Base-by-base conservation (phyloP, 495 filamentous ascomycete genomes). In the Aspergillus affinis region DNA sequence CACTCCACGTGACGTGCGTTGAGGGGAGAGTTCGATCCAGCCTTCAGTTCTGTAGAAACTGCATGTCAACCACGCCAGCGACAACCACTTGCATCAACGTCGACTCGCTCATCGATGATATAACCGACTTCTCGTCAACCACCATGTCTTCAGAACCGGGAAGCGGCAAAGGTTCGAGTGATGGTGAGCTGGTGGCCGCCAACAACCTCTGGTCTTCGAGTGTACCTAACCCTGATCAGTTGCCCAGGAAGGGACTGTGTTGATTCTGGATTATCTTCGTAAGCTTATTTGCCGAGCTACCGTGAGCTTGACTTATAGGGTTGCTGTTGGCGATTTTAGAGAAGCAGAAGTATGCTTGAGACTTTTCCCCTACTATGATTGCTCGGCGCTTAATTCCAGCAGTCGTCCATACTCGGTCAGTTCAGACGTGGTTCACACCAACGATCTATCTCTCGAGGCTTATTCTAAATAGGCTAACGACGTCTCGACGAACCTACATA, bases 401-500 rank as follows among this genome's bases (percentile, higher is more conserved):
- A 86, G 84, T 73, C 84, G 84, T 67, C 84, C 84, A 21, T 86
- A 85, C 61, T 87, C 84, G 32, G 84, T 86, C 57, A 51, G 78
- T 71, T 5, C 44, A 21, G 47, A 61, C 41, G 26, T 15, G 48
- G 27, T 10, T 6, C 57, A 13, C 7, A 47, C n/a, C 32, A 48
- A 60, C 36, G 27, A 32, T 41, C 23, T 54, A 47, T 55, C 41
- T 23, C n/a, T 51, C 60, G 20, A 21, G 12, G 44, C 36, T 55
- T 13, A 60, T 19, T 9, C 29, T 17, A 7, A 36, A 23, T 26
- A 87, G 82, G 86, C 86, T 6, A 85, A 78, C 21, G 87, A 90
- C 41, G 75, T 90, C 51, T 86, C 82, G 32, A 76, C 81, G 20
- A 89, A 90, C 69, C 74, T 90, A 26, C 84, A 88, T 67, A 86